Percentiles rank a stretch among this genome's conserved stretches.
These are phyloP conservation scores for Aspergillus coremiiformis DNA, from an alignment of 495 filamentous ascomycete species.

Conservation along the genomic window DNA sequence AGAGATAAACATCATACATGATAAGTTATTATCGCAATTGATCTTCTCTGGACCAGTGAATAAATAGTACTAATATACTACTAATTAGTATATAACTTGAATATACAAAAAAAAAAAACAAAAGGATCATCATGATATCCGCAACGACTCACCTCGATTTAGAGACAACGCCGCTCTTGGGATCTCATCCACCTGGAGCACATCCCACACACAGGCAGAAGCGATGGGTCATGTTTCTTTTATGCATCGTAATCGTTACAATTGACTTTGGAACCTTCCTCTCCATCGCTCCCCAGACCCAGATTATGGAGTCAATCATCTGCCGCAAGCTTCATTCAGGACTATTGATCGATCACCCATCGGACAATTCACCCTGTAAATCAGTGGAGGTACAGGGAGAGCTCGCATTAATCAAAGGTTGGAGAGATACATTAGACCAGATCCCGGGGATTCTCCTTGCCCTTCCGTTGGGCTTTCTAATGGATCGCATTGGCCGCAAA, in stretches of 20 bases:
- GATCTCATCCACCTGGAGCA: too few species aligned
- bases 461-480: not conserved
- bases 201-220: too few species aligned
- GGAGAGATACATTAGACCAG: not conserved
- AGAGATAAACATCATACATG: too few species aligned
- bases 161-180: too few species aligned
- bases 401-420: not conserved
- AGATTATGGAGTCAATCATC: constrained; percentile 6
- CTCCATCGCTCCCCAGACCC: constrained; percentile 6
- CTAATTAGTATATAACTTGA: too few species aligned
- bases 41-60: too few species aligned
- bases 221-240: not conserved
- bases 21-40: too few species aligned
- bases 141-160: too few species aligned
- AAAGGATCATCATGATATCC: too few species aligned
- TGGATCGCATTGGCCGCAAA: not conserved
- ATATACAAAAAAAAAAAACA: too few species aligned
- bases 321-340: constrained; percentile 6
- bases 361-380: not conserved
- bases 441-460: not conserved
- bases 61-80: too few species aligned
- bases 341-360: not conserved
- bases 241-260: constrained; percentile 1
- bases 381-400: not conserved
- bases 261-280: constrained; percentile 6